Percentiles rank a stretch among this genome's conserved stretches.
Evolutionary conservation across 495 filamentous ascomycete species (phyloP).

Genomic region (Xylaria flabelliformis): DNA sequence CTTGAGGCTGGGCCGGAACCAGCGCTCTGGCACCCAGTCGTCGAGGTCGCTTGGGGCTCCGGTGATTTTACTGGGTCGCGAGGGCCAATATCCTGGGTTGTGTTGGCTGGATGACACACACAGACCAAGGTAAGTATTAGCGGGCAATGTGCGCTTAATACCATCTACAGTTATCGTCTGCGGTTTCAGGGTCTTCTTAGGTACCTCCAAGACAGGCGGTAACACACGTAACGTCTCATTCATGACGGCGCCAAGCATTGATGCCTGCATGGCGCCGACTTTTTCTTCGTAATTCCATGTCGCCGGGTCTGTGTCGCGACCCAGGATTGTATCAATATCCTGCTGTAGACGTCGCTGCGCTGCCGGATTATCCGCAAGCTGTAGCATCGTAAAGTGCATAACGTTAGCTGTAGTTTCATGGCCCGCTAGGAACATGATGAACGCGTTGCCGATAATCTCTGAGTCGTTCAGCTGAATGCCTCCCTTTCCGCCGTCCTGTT

Average conservation of each 20-base stretch:
- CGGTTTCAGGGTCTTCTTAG: constrained; percentile 61
- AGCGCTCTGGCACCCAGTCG: constrained; percentile 55
- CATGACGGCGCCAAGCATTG: constrained; percentile 69
- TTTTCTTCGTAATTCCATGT: constrained; percentile 69
- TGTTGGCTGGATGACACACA: constrained; percentile 56
- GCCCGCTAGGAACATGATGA: constrained; percentile 73
- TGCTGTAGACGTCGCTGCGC: constrained; percentile 65
- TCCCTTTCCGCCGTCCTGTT: constrained; percentile 26
- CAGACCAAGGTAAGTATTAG: constrained; percentile 51
- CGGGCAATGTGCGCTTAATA: constrained; percentile 56
- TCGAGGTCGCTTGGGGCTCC: constrained; percentile 49
- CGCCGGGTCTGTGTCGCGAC: constrained; percentile 48
- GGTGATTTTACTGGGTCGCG: constrained; percentile 48
- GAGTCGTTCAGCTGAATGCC: constrained; percentile 52
- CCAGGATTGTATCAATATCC: constrained; percentile 65
- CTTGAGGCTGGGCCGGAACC: constrained; percentile 45
- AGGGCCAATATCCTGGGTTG: constrained; percentile 70
- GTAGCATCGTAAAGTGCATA: constrained; percentile 65
- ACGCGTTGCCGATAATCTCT: constrained; percentile 74
- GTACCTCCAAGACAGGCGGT: constrained; percentile 66
- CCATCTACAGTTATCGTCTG: constrained; percentile 62
- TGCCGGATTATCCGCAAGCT: constrained; percentile 64
- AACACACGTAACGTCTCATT: constrained; percentile 71
- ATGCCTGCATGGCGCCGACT: constrained; percentile 61
- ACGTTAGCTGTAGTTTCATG: constrained; percentile 76